phyloP scores from a whole-genome alignment of 257 asterid species.

The Rhazya stricta region DNA sequence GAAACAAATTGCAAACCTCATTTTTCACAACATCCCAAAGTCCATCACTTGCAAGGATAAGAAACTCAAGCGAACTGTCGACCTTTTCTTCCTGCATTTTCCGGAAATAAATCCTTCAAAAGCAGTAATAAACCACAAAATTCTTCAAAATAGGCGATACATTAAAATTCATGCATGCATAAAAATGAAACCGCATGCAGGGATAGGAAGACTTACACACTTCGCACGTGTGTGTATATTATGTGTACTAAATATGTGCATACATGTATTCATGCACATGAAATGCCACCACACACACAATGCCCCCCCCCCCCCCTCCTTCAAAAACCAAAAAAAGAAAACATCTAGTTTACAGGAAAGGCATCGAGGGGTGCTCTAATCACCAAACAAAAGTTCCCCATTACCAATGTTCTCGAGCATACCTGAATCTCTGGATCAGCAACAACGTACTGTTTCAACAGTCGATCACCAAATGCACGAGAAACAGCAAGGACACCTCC shows the following conservation, averaged over 20 bases:
- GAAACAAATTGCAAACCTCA: slow-evolving; percentile 38
- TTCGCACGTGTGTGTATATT: no score
- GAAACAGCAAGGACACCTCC: slow-evolving; percentile 99
- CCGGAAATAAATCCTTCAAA: not conserved
- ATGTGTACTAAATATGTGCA: not conserved
- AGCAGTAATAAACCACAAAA: not conserved
- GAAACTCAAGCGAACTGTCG: slow-evolving; percentile 79
- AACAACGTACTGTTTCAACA: slow-evolving; percentile 81
- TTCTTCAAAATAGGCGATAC: not conserved
- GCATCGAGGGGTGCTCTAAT: no score
- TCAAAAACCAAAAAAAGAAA: not conserved
- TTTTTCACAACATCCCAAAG: slow-evolving; percentile 94
- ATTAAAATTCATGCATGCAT: not conserved
- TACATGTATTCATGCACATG: not conserved
- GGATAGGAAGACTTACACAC: not conserved
- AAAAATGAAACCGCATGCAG: not conserved
- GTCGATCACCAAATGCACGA: slow-evolving; percentile 95
- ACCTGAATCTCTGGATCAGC: slow-evolving; percentile 98
- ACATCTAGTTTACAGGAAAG: not conserved
- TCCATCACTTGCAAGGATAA: slow-evolving; percentile 93
- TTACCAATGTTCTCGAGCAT: slow-evolving; percentile 8
- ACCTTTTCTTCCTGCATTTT: slow-evolving; percentile 69
- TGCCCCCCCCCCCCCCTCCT: not conserved
- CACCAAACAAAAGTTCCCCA: not conserved
- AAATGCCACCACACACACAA: not conserved